Evolutionary conservation across 257 asterid species (phyloP), one percentile per base, ranked within the genome.

Genomic region (Penstemon eatonii): DNA sequence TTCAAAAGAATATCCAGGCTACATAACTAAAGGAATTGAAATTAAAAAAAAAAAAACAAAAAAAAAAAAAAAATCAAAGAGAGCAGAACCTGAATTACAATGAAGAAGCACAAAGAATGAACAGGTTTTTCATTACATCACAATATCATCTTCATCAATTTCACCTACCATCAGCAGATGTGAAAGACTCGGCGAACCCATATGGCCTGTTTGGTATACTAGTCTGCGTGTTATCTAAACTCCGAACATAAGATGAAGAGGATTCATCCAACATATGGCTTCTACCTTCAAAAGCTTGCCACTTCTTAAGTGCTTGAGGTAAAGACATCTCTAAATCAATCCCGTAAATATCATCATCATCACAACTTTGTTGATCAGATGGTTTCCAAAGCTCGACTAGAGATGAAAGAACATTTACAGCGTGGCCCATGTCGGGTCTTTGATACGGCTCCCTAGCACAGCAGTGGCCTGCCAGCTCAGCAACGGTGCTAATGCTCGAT

Each of bases 361-460:
- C 91, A 0, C 87, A 58, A 45, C 66, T 81, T 63, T 80, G 87
- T 6, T 84, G 79, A 1, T 90, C 33, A 25, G 33, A 75, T 1
- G 96, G 98, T 72, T 90, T 92, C 97, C 98, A 92, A 25, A 78
- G 88, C 85, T 90, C 98, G 4, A 88, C 96, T 4, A 90, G 83
- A 25, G 98, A 86, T 4, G 96, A 92, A 55, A 92, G 90, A 33
- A 90, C 96, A 25, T 92, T 90, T 18, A 92, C 98, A 0, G 95
- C 92, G 52, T 90, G 97, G 10, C 96, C 91, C 98, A 92, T 90
- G 66, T 92, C 97, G 0, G 98, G 97, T 74, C 98, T 75, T 63
- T 87, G 98, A 59, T 88, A 82, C 7, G 97, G 96, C 76, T 92
- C 96, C 82, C 97, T 82, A 8, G 96, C 92, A 51, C 88, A 88